phyloP scores from a whole-genome alignment of 1,284 basidiomycete genomes.

The Melanopsichium pennsylvanicum region DNA sequence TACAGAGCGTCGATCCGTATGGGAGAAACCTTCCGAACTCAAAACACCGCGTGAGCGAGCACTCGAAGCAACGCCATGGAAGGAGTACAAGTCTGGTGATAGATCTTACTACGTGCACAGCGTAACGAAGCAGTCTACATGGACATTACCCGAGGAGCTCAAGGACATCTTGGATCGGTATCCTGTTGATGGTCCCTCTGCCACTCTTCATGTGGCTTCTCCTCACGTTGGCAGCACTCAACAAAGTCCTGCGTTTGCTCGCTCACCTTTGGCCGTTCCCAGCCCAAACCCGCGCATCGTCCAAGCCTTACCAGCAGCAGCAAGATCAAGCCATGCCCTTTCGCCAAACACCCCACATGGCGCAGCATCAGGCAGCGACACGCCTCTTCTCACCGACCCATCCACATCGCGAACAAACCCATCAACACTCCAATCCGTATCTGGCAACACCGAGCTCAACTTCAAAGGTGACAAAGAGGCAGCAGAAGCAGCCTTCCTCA shows the following conservation, averaged over 20 bases:
- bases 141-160: slow-evolving; percentile 60
- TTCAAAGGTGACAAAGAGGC: slow-evolving; percentile 81
- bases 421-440: slow-evolving; percentile 22
- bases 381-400: slow-evolving; percentile 8
- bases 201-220: slow-evolving; percentile 1
- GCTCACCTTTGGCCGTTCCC: slow-evolving; percentile 1
- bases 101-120: slow-evolving; percentile 63
- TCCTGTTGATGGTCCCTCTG: slow-evolving; percentile 11
- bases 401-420: not conserved
- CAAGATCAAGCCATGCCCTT: not conserved
- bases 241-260: slow-evolving; percentile 5
- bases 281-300: slow-evolving; percentile 9
- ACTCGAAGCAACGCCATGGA: slow-evolving; percentile 62
- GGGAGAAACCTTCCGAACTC: slow-evolving; percentile 65
- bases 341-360: slow-evolving; percentile 6
- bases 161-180: slow-evolving; percentile 56
- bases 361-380: slow-evolving; percentile 22
- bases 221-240: slow-evolving; percentile 4
- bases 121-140: slow-evolving; percentile 62
- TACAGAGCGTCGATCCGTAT: slow-evolving; percentile 57
- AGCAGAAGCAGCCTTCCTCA: slow-evolving; percentile 91
- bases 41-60: slow-evolving; percentile 61
- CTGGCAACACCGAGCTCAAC: slow-evolving; percentile 26
- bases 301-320: slow-evolving; percentile 3
- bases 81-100: slow-evolving; percentile 62